Evolutionary conservation across 331 rosid genomes (phyloP), one percentile per base, ranked within the genome.

Genomic region (Prunus yedoensis): DNA sequence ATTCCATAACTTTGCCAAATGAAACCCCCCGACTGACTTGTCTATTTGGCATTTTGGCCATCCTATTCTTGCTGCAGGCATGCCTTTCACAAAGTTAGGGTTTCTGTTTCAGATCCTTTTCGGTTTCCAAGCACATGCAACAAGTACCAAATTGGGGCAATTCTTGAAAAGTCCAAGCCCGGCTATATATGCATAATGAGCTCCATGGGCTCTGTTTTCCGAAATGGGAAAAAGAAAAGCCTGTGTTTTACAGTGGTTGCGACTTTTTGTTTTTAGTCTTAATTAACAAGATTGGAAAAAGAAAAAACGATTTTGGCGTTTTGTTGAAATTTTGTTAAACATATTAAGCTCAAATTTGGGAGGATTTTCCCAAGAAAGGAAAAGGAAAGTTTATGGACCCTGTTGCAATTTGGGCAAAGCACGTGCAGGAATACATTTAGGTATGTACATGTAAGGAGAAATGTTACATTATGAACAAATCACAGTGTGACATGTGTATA

Each of bases 31-130:
- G 53, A 65, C 32, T 56, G 58, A 60, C 32, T 32, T 43, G 76
- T 52, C 27, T 3, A 46, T 21, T 43, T 21, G 82, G 53, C 27
- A 21, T 23, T 28, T 12, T 47, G 70, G 38, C 57, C 32, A 38
- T 30, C 73, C 17, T 53, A 52, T 52, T 68, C 68, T 61, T 62
- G 68, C 68, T 9, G 66, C 64, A 64, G 25, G 35, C 53, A 46
- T 28, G 16, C 67, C 50, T 66, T 51, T 64, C 75, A 71, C 41
- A 51, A 64, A 10, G 49, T 9, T 47, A 35, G 52, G 68, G 57
- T 3, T 50, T 60, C 61, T 59, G 23, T 68, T 68, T 53, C 74
- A 32, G 47, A 43, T 73, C 68, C 8, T 12, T 81, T 73, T 82
- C 77, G 49, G 27, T 27, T 20, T 50, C 25, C 27, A 49, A 2